These are phyloP conservation scores for Ceratobasidium sp. DNA, from an alignment of 1,284 basidiomycete genomes.

Conservation along the genomic window DNA sequence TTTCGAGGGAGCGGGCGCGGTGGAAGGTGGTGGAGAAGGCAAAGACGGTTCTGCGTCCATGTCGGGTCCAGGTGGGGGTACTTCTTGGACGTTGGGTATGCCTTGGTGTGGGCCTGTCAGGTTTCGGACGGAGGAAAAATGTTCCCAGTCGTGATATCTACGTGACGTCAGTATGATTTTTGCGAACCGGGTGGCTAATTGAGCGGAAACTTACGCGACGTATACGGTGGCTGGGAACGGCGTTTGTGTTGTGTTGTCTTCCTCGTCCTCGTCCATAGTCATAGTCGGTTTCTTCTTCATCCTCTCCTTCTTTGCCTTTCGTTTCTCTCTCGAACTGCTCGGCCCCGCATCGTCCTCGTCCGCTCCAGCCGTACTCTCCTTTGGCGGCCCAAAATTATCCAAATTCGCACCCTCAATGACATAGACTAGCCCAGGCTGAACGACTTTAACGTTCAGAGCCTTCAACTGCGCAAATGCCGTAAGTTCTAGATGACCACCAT, in stretches of 20 bases:
- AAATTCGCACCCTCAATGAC: conserved; percentile 70
- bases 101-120: conserved; percentile 86
- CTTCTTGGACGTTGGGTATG: conserved; percentile 70
- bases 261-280: conserved; percentile 53
- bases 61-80: conserved; percentile 47
- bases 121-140: conserved; percentile 92
- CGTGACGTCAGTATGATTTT: conserved; percentile 35
- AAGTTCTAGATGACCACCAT: conserved; percentile 91
- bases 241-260: conserved; percentile 49
- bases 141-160: conserved; percentile 93
- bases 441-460: conserved; percentile 85
- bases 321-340: conserved; percentile 55
- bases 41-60: conserved; percentile 49
- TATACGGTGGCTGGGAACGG: conserved; percentile 66
- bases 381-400: conserved; percentile 57
- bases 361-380: conserved; percentile 59
- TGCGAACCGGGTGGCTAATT: background rate
- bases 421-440: conserved; percentile 88
- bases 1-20: background rate
- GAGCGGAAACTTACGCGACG: conserved; percentile 74
- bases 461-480: conserved; percentile 89
- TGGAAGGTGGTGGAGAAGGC: conserved; percentile 45
- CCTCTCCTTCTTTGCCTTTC: conserved; percentile 52
- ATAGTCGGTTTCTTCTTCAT: conserved; percentile 55
- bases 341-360: conserved; percentile 4